Evolutionary conservation across 441 rosid species (phyloP).

Genomic region (Adansonia rubrostipa): DNA sequence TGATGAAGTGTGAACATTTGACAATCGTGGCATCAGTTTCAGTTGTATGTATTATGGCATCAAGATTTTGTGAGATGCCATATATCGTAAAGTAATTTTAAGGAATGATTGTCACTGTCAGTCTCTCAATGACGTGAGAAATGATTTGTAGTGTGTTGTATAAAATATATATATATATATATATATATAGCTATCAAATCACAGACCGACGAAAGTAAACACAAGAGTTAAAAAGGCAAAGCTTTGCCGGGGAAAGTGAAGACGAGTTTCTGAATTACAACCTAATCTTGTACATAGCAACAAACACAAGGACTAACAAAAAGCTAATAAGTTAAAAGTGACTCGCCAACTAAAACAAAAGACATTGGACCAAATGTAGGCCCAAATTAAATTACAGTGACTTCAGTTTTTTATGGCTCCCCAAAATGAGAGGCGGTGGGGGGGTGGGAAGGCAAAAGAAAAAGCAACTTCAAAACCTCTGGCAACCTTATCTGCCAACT

Average conservation of each 20-base stretch:
- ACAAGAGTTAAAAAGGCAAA: background rate
- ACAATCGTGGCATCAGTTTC: too few species aligned
- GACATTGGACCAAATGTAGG: conserved; percentile 14
- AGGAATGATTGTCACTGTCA: too few species aligned
- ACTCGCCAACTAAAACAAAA: conserved; percentile 23
- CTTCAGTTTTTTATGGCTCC: background rate
- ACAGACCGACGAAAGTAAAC: background rate
- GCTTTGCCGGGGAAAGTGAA: background rate
- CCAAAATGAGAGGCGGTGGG: background rate
- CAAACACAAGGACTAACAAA: conserved; percentile 18
- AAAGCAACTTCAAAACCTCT: background rate
- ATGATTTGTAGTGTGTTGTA: too few species aligned
- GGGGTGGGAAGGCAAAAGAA: background rate
- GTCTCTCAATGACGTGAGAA: too few species aligned
- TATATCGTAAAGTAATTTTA: too few species aligned
- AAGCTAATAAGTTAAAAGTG: conserved; percentile 18
- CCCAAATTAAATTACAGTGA: conserved; percentile 28
- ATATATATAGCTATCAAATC: too few species aligned
- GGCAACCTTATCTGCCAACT: conserved; percentile 23
- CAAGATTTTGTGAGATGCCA: too few species aligned
- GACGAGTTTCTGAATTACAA: conserved; percentile 15
- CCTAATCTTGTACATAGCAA: conserved; percentile 31
- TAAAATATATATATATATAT: too few species aligned
- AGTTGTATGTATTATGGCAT: too few species aligned
- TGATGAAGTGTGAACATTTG: too few species aligned